These are phyloP conservation scores for Cavenderia fasciculata DNA, from an alignment of 78 protist genomes.

Conservation along the genomic window DNA sequence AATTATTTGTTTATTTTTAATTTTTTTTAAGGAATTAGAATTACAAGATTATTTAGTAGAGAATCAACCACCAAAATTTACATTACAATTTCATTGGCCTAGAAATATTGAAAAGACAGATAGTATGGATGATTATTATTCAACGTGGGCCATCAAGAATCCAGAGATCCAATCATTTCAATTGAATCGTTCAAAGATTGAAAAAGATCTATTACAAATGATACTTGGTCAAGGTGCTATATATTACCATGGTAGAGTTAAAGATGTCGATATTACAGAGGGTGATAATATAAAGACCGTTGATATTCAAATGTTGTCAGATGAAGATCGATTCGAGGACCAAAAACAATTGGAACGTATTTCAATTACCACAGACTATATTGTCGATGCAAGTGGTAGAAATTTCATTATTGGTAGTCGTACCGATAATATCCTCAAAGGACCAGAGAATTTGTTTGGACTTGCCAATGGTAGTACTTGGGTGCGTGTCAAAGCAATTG, in stretches of 20 bases:
- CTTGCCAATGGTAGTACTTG: constrained; percentile 33
- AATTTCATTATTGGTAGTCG: constrained; percentile 44
- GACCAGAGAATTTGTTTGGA: constrained; percentile 44
- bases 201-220: constrained; percentile 34
- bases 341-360: constrained; percentile 18
- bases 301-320: constrained; percentile 21
- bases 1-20: too few species aligned
- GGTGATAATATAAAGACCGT: constrained; percentile 1
- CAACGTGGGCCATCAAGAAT: constrained; percentile 71
- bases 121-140: constrained; percentile 31
- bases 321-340: constrained; percentile 12
- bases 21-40: too few species aligned
- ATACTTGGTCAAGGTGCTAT: constrained; percentile 4
- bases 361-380: constrained; percentile 38
- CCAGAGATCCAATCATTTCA: constrained; percentile 73
- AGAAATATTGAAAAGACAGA: constrained; percentile 18
- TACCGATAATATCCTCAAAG: constrained; percentile 52
- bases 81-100: constrained; percentile 69
- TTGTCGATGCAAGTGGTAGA: constrained; percentile 38
- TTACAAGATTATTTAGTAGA: constrained; percentile 59
- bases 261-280: constrained; percentile 13
- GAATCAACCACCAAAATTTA: constrained; percentile 67
- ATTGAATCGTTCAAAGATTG: constrained; percentile 60
- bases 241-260: constrained; percentile 60
- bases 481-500: constrained; percentile 42